Evolutionary conservation across 1,284 basidiomycete genomes (phyloP).

Genomic region (Agaricales sp.): DNA sequence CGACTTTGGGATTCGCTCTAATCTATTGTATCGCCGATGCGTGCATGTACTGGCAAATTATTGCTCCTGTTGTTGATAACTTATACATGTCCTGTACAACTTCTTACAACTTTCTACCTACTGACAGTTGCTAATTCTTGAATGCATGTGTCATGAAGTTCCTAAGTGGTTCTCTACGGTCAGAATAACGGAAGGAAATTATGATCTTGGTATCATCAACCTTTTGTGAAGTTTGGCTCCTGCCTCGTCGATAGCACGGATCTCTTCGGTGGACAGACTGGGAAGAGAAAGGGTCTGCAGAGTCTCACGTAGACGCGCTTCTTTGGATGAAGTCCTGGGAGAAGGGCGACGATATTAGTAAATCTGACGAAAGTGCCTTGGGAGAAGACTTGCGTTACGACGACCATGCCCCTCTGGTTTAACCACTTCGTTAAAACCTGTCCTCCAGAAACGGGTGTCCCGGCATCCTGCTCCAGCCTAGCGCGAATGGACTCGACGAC

Average conservation of each 20-base stretch:
- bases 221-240: neutral
- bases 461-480: conserved; percentile 31
- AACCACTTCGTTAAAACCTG: conserved; percentile 57
- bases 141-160: neutral
- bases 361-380: conserved; percentile 2
- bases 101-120: neutral
- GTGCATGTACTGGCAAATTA: neutral
- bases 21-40: conserved; percentile 9
- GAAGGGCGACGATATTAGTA: conserved; percentile 7
- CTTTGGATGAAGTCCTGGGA: conserved; percentile 61
- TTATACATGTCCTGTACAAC: neutral
- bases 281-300: conserved; percentile 43
- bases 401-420: conserved; percentile 42
- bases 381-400: conserved; percentile 53
- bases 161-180: neutral
- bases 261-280: conserved; percentile 50
- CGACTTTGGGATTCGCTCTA: conserved; percentile 36
- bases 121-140: neutral
- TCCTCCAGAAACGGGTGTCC: conserved; percentile 36
- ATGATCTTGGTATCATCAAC: neutral
- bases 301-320: conserved; percentile 57
- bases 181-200: neutral
- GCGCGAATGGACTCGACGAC: conserved; percentile 39
- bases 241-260: conserved; percentile 14
- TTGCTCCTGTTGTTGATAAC: neutral